phyloP scores from a whole-genome alignment of 768 basidiomycete genomes.

The Clavulina sp. region DNA sequence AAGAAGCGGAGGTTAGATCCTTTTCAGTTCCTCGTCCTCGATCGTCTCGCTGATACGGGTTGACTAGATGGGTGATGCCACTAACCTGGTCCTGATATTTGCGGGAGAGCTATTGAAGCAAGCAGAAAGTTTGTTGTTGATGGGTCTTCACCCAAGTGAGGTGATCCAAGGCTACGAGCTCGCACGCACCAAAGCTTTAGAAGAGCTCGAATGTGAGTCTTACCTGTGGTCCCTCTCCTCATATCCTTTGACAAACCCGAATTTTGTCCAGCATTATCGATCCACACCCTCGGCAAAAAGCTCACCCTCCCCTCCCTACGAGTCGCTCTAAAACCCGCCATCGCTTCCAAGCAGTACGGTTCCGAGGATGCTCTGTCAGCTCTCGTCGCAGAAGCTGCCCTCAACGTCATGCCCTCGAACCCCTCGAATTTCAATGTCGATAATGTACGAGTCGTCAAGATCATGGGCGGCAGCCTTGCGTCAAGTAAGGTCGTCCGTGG shows the following conservation, averaged over 20 bases:
- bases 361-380: constrained; percentile 65
- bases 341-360: constrained; percentile 96
- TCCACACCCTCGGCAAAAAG: constrained; percentile 50
- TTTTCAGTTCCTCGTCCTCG: background rate
- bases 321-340: constrained; percentile 70
- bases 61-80: constrained; percentile 85
- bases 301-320: constrained; percentile 51
- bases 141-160: constrained; percentile 96
- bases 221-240: background rate
- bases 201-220: constrained; percentile 77
- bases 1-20: constrained; percentile 68
- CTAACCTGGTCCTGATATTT: constrained; percentile 87
- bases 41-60: background rate
- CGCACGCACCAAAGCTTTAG: constrained; percentile 62
- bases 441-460: constrained; percentile 95
- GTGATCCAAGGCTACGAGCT: constrained; percentile 91
- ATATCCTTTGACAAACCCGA: constrained; percentile 8
- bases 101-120: constrained; percentile 91
- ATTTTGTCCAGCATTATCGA: constrained; percentile 40
- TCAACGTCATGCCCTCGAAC: constrained; percentile 80
- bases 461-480: constrained; percentile 83
- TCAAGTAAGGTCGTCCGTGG: constrained; percentile 81
- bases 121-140: constrained; percentile 77
- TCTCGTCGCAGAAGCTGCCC: constrained; percentile 83
- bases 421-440: constrained; percentile 93